Evolutionary conservation across 2,329 filamentous ascomycete genomes (phyloP), one percentile per base, ranked within the genome.

Genomic region (Botrytis paeoniae): DNA sequence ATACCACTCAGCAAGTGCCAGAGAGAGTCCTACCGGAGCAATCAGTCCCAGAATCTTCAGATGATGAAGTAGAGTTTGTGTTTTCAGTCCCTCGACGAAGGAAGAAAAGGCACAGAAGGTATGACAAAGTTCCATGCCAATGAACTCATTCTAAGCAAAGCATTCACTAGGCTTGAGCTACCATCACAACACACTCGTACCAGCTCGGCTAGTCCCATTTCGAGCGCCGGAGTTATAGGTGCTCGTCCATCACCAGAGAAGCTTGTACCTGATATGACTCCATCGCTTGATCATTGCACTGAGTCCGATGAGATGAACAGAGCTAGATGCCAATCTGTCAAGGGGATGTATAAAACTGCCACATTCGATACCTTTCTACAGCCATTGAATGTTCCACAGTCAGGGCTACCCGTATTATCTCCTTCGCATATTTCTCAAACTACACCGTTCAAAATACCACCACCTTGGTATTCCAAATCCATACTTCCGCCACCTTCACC

Each of bases 61-160:
- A 85, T 65, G 81, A 83, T 73, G 85, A 86, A 68, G 80, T 86
- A 45, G 81, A 85, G 75, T 84, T 85, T 71, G 79, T 86, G 45
- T 85, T 83, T 61, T 82, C 81, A 32, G 82, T 83, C 37, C 83
- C 84, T 16, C 81, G 84, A 54, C 75, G 76, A 43, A 77, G 72
- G 70, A 78, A 75, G 69, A 85, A 84, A 78, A 84, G 80, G 75
- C 78, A 76, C 60, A 82, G 79, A 76, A 76, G 76, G 74, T 80
- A 75, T 62, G 76, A 77, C 37, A 73, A 72, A 18, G 22, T 41
- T 14, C 32, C 22, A 9, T 18, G 39, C 9, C 16, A 10, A 22
- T 25, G 20, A 29, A 37, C 18, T 69, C 45, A 54, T 41, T 35
- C 69, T 71, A 64, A 71, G 35, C 3, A 43, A 37, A 71, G 20